Evolutionary conservation across 257 asterid genomes (phyloP).

Genomic region (Lithospermum erythrorhizon): DNA sequence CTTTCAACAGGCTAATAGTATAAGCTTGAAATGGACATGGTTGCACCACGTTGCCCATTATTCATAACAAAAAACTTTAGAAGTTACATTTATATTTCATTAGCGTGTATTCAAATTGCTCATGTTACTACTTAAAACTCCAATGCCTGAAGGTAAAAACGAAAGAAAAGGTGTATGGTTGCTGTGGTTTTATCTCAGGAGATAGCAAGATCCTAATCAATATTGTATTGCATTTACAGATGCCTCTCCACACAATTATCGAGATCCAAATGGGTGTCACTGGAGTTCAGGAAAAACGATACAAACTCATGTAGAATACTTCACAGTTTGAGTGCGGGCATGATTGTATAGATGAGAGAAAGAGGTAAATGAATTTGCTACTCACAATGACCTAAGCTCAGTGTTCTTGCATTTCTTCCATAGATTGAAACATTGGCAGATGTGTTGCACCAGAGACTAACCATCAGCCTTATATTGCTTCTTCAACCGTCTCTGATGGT

Average conservation of each 20-base stretch:
- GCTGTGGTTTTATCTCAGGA: background rate
- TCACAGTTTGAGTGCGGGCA: background rate
- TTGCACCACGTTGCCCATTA: too few relatives aligned
- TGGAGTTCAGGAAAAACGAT: constrained; percentile 96
- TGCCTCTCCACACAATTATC: constrained; percentile 93
- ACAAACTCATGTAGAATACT: constrained; percentile 61
- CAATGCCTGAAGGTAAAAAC: background rate
- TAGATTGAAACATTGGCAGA: background rate
- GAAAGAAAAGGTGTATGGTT: background rate
- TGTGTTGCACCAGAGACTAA: background rate
- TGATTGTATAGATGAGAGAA: constrained; percentile 1
- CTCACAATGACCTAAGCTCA: background rate
- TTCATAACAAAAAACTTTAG: too few relatives aligned
- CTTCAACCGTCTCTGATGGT: too few relatives aligned
- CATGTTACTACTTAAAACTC: background rate
- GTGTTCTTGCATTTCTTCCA: background rate
- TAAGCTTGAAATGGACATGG: too few relatives aligned
- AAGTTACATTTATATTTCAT: too few relatives aligned
- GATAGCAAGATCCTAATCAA: background rate
- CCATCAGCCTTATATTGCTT: background rate
- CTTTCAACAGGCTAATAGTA: too few relatives aligned
- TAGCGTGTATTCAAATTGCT: background rate
- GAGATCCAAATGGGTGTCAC: constrained; percentile 99
- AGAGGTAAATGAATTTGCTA: background rate
- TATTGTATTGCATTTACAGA: constrained; percentile 31